Evolutionary conservation across 73 alveolate genomes (phyloP).

Genomic region (Paraurostyla sp.): DNA sequence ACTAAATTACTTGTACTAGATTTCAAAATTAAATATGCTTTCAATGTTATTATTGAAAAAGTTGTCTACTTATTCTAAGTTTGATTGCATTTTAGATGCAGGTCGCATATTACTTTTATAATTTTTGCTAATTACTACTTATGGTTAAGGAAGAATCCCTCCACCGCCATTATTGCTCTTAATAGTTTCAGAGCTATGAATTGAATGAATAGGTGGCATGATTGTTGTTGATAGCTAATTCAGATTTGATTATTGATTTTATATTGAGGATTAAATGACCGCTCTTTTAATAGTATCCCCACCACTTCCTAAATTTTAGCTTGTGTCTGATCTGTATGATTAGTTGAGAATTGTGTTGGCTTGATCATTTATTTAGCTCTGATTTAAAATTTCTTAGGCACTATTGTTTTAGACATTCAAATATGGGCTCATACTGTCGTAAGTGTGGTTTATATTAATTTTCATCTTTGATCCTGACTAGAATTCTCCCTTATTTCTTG

Average conservation of each 20-base stretch:
- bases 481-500: constrained; percentile 38
- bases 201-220: constrained; percentile 46
- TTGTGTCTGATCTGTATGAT: no score
- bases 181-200: constrained; percentile 35
- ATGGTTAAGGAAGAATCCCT: background rate
- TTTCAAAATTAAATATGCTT: background rate
- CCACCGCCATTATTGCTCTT: background rate
- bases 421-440: constrained; percentile 6
- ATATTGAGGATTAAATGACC: constrained; percentile 10
- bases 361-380: no score
- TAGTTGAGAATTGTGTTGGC: background rate
- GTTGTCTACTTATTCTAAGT: background rate
- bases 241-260: background rate
- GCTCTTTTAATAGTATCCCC: no score
- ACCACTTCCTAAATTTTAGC: no score
- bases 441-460: constrained; percentile 7
- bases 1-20: constrained; percentile 10
- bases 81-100: background rate
- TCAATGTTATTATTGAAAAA: background rate
- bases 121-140: background rate
- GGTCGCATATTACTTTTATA: background rate
- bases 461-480: background rate
- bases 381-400: no score
- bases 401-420: background rate
- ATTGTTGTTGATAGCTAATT: background rate